Conservation (phyloP, 2,329 filamentous ascomycete genomes). For the Cladophialophora carrionii region DNA sequence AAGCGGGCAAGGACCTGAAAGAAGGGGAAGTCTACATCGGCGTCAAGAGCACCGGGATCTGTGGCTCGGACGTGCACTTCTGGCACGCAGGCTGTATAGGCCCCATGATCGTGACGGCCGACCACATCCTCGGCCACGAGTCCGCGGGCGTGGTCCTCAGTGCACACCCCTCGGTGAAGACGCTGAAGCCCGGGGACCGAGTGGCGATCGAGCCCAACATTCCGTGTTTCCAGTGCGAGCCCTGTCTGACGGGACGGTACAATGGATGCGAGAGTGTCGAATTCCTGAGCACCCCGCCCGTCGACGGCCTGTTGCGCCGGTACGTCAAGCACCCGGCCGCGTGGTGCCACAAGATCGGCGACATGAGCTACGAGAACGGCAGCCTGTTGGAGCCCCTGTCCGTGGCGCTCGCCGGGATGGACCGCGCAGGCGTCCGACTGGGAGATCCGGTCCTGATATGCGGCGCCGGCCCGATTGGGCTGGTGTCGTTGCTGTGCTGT, state of each 20-base stretch:
- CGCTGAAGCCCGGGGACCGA: constrained; percentile 81
- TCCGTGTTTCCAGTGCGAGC: constrained; percentile 87
- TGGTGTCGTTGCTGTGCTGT: constrained; percentile 83
- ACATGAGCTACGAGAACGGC: constrained; percentile 90
- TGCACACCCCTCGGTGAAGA: constrained; percentile 72
- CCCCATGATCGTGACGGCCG: constrained; percentile 86
- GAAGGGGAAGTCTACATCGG: constrained; percentile 84
- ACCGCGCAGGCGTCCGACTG: constrained; percentile 76
- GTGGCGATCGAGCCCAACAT: constrained; percentile 94
- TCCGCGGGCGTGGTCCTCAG: constrained; percentile 79
- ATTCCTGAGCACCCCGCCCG: constrained; percentile 89
- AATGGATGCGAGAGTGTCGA: constrained; percentile 86
- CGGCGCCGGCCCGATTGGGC: constrained; percentile 89
- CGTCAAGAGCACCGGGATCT: constrained; percentile 93
- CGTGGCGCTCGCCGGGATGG: constrained; percentile 85
- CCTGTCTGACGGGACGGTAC: constrained; percentile 88
- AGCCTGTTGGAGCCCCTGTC: constrained; percentile 87
- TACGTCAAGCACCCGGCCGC: constrained; percentile 93
- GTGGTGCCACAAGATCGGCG: constrained; percentile 95
- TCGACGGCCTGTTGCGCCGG: constrained; percentile 81
- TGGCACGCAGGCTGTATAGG: constrained; percentile 96
- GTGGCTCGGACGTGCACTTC: constrained; percentile 95
- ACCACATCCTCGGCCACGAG: constrained; percentile 94
- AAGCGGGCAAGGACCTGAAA: constrained; percentile 69
- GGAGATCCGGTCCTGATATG: constrained; percentile 89